These are phyloP conservation scores for Zychaea mexicana DNA, from an alignment of 371 early-diverging fungal species.

Conservation along the genomic window DNA sequence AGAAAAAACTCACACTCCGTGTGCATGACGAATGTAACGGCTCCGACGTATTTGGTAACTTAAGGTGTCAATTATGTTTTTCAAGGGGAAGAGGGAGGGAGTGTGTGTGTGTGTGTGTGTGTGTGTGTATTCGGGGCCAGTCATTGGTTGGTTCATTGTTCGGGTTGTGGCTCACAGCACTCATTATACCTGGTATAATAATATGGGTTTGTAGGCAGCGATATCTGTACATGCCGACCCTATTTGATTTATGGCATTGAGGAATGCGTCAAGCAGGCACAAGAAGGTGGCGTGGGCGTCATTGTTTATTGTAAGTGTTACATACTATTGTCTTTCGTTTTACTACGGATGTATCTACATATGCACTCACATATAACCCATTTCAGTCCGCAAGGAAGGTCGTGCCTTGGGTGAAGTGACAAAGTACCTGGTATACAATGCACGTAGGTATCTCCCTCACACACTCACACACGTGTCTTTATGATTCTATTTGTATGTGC, in stretches of 20 bases:
- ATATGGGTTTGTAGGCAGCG: conserved; percentile 50
- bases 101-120: too few species aligned
- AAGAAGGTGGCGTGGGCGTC: conserved; percentile 91
- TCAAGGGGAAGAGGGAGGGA: not conserved
- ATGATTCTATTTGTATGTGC: too few species aligned
- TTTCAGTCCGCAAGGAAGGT: conserved; percentile 87
- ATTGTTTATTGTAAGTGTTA: conserved; percentile 84
- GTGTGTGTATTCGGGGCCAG: too few species aligned
- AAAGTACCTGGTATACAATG: conserved; percentile 96
- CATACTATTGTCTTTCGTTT: not conserved
- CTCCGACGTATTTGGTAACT: conserved; percentile 89
- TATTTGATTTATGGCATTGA: conserved; percentile 94
- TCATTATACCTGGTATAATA: not conserved
- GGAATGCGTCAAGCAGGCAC: conserved; percentile 89
- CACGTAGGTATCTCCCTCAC: conserved; percentile 60
- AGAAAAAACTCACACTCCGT: conserved; percentile 83
- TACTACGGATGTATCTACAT: not conserved
- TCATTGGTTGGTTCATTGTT: too few species aligned
- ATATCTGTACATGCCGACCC: conserved; percentile 94
- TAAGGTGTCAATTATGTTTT: not conserved
- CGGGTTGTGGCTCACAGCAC: not conserved
- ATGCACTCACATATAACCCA: conserved; percentile 2
- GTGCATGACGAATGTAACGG: conserved; percentile 95
- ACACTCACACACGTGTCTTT: too few species aligned
- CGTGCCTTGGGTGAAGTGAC: conserved; percentile 96